Percentiles rank a stretch among this genome's conserved stretches.
phyloP scores from a whole-genome alignment of 2,329 filamentous ascomycete genomes.

The Hymenoscyphus infarciens region DNA sequence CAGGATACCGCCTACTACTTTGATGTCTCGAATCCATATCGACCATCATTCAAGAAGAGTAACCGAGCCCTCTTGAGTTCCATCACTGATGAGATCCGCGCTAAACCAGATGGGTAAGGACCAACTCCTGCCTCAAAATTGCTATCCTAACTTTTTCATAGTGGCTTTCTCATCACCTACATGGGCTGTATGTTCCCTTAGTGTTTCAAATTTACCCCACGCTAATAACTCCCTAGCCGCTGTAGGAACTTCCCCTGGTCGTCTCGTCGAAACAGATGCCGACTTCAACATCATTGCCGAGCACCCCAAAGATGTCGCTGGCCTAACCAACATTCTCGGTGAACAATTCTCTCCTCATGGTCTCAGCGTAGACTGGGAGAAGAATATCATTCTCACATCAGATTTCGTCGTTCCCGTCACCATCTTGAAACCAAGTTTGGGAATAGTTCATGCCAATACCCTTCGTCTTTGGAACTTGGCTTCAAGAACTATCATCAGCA shows the following conservation, averaged over 20 bases:
- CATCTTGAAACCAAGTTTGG: slow-evolving; percentile 56
- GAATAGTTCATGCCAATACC: slow-evolving; percentile 53
- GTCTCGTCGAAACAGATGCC: slow-evolving; percentile 57
- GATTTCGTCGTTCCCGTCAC: slow-evolving; percentile 61
- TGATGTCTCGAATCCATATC: slow-evolving; percentile 55
- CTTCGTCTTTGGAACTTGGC: slow-evolving; percentile 57
- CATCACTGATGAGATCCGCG: slow-evolving; percentile 59
- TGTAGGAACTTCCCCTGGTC: slow-evolving; percentile 54
- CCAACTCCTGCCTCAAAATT: too few relatives aligned
- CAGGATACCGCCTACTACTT: slow-evolving; percentile 62
- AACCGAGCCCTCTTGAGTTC: slow-evolving; percentile 57
- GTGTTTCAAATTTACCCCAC: neutral
- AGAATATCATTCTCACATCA: slow-evolving; percentile 56
- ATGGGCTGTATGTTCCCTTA: slow-evolving; percentile 19
- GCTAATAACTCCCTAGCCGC: slow-evolving; percentile 36
- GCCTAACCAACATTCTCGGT: slow-evolving; percentile 53
- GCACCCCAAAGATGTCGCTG: slow-evolving; percentile 54
- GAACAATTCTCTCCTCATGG: slow-evolving; percentile 62
- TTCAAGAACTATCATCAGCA: slow-evolving; percentile 52
- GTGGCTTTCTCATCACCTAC: slow-evolving; percentile 31
- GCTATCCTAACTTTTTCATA: too few relatives aligned
- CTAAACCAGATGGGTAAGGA: slow-evolving; percentile 50
- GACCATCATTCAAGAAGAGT: slow-evolving; percentile 55
- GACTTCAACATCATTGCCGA: slow-evolving; percentile 59
- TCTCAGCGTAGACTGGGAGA: slow-evolving; percentile 54